These are phyloP conservation scores for Aspergillus campestris DNA, from an alignment of 495 filamentous ascomycete genomes.

Conservation along the genomic window DNA sequence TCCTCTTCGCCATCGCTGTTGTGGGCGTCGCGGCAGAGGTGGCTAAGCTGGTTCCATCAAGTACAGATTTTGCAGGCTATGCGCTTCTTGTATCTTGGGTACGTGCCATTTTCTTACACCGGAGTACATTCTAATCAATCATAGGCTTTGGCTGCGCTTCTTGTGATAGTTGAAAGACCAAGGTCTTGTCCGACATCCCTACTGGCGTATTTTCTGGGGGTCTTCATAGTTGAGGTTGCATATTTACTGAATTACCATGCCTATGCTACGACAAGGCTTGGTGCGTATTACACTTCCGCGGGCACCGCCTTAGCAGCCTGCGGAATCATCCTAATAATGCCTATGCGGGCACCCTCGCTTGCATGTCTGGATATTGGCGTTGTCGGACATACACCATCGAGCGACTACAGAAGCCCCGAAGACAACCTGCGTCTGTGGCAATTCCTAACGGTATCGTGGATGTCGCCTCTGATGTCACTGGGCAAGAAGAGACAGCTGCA, in stretches of 20 bases:
- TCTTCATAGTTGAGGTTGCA: constrained; percentile 33
- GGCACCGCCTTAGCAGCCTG: constrained; percentile 35
- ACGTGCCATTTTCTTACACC: constrained; percentile 8
- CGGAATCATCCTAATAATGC: constrained; percentile 57
- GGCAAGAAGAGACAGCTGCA: constrained; percentile 56
- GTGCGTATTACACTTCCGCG: constrained; percentile 34
- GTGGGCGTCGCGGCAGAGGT: constrained; percentile 34
- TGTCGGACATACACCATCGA: constrained; percentile 48
- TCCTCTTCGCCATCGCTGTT: constrained; percentile 33
- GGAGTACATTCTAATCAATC: background rate
- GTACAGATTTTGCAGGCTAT: constrained; percentile 13
- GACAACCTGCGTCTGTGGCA: constrained; percentile 73
- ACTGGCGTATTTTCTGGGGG: constrained; percentile 23
- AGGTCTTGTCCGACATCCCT: constrained; percentile 30
- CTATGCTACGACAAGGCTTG: constrained; percentile 17
- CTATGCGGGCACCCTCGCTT: constrained; percentile 54
- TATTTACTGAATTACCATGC: constrained; percentile 21
- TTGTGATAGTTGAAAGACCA: constrained; percentile 43
- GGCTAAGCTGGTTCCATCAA: constrained; percentile 27
- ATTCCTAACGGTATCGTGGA: constrained; percentile 77
- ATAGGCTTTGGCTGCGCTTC: constrained; percentile 34
- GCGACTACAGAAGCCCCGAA: constrained; percentile 64
- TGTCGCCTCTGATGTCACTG: constrained; percentile 59
- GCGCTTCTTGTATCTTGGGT: constrained; percentile 42
- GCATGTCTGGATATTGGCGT: constrained; percentile 52